phyloP scores from a whole-genome alignment of 441 rosid genomes.

The Flueggea neowawraea region DNA sequence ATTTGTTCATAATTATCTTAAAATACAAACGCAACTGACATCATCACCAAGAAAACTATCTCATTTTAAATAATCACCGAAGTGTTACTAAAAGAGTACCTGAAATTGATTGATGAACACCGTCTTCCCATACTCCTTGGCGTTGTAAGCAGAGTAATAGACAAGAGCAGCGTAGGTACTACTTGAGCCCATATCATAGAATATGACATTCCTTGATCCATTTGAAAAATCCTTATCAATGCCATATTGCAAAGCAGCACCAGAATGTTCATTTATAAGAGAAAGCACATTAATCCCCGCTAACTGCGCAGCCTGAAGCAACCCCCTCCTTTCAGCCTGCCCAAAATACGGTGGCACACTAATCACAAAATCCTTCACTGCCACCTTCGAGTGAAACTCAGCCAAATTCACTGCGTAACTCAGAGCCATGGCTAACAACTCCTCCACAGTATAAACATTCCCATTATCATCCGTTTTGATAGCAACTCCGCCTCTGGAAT shows the following conservation, averaged over 20 bases:
- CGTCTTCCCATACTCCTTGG: conserved; percentile 86
- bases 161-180: conserved; percentile 88
- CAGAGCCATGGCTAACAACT: conserved; percentile 81
- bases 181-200: conserved; percentile 94
- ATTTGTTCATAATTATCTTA: too few relatives aligned
- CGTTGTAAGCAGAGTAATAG: conserved; percentile 74
- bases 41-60: not conserved
- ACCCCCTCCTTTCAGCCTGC: conserved; percentile 88
- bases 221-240: conserved; percentile 92
- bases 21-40: not conserved
- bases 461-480: conserved; percentile 52
- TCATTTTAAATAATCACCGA: not conserved
- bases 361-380: conserved; percentile 70
- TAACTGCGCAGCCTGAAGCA: conserved; percentile 83
- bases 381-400: conserved; percentile 70
- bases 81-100: conserved; percentile 32
- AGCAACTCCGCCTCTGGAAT: conserved; percentile 70
- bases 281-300: conserved; percentile 89
- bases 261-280: conserved; percentile 78
- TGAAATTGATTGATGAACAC: conserved; percentile 86
- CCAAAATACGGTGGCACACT: conserved; percentile 92
- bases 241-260: conserved; percentile 98
- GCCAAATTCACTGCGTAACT: conserved; percentile 65
- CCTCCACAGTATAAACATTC: conserved; percentile 70
- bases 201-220: conserved; percentile 78